Evolutionary conservation across 2,329 filamentous ascomycete species (phyloP).

Genomic region (Tolypocladium pustulatum): DNA sequence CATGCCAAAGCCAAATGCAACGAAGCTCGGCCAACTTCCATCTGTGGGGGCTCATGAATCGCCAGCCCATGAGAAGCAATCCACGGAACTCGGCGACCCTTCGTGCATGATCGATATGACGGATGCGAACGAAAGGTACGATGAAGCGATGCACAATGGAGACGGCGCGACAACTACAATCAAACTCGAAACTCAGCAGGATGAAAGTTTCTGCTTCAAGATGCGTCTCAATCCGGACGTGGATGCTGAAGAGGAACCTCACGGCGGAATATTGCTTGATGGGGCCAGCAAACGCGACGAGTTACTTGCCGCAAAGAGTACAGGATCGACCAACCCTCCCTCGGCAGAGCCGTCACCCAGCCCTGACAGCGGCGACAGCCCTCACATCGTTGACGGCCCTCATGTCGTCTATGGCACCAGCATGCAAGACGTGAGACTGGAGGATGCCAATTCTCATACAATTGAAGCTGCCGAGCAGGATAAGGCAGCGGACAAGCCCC

Average conservation of each 20-base stretch:
- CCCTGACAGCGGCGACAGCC: background rate
- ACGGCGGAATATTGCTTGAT: background rate
- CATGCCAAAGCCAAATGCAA: background rate
- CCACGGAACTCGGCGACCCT: background rate
- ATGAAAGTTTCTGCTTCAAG: conserved; percentile 22
- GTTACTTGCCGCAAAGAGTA: background rate
- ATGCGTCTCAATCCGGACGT: conserved; percentile 4
- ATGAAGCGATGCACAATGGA: background rate
- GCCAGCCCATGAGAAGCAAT: background rate
- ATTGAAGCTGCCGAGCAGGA: background rate
- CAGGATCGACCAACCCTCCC: background rate
- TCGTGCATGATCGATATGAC: too few species aligned
- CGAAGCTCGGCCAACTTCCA: background rate
- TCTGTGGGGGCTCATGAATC: conserved; percentile 1
- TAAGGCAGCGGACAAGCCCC: background rate
- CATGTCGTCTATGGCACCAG: background rate
- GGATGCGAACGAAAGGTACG: background rate
- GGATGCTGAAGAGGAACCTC: background rate
- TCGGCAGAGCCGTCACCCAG: background rate
- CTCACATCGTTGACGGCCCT: background rate
- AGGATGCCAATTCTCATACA: background rate
- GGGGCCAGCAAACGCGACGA: background rate
- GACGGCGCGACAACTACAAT: background rate
- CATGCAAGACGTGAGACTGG: background rate
- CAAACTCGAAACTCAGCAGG: conserved; percentile 16